Percentiles rank a stretch among this genome's conserved stretches.
Evolutionary conservation across 495 filamentous ascomycete species (phyloP).

Genomic region (Oidiodendron maius): DNA sequence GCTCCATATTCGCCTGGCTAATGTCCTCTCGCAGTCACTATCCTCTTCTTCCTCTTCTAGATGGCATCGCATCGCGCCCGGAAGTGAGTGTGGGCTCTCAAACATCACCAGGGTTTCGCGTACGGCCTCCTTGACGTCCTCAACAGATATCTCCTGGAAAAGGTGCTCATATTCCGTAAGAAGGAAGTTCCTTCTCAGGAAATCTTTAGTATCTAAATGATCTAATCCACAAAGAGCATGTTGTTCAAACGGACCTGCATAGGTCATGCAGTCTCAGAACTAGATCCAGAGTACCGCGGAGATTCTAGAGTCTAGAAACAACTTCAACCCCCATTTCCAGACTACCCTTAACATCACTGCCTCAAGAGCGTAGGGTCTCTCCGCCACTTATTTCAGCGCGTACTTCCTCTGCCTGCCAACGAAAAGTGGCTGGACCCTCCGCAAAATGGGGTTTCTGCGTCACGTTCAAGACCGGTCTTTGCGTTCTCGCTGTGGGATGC

Average conservation of each 20-base stretch:
- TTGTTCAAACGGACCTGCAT: too few species aligned
- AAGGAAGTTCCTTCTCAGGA: too few species aligned
- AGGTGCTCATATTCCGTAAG: too few species aligned
- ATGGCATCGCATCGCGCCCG: not conserved
- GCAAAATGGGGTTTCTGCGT: slow-evolving; percentile 43
- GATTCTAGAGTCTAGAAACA: too few species aligned
- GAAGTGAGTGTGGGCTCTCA: not conserved
- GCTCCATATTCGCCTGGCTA: not conserved
- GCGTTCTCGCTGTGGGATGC: slow-evolving; percentile 49
- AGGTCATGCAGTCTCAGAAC: too few species aligned
- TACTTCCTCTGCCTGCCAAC: slow-evolving; percentile 49
- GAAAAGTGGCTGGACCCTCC: slow-evolving; percentile 53
- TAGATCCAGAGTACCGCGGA: too few species aligned
- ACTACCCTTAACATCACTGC: slow-evolving; percentile 39
- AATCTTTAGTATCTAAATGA: too few species aligned
- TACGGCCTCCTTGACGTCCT: slow-evolving; percentile 50
- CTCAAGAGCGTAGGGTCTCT: slow-evolving; percentile 36
- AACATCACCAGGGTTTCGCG: slow-evolving; percentile 9
- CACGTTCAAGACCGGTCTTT: slow-evolving; percentile 56
- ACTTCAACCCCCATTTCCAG: slow-evolving; percentile 53
- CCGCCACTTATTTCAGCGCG: slow-evolving; percentile 41
- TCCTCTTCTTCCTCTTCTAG: slow-evolving; percentile 13
- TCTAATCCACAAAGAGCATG: too few species aligned
- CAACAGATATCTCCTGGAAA: too few species aligned
- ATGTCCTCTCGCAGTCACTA: slow-evolving; percentile 4